These are phyloP conservation scores for Trypanosoma theileri DNA, from an alignment of 208 protist genomes.

Conservation along the genomic window DNA sequence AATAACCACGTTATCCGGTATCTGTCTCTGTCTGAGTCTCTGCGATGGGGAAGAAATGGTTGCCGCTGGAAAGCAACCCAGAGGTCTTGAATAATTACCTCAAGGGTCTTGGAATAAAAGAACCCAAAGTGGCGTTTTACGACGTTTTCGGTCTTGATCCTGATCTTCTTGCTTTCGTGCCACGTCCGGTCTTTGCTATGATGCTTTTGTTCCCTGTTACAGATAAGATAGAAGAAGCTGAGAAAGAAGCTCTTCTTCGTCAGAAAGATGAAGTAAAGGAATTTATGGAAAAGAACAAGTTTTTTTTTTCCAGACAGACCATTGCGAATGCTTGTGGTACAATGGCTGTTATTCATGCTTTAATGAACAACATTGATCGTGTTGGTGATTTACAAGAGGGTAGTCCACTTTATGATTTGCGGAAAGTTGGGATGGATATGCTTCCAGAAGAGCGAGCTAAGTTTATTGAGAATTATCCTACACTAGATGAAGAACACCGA, in stretches of 20 bases:
- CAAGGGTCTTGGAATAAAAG: slow-evolving; percentile 44
- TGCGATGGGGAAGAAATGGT: slow-evolving; percentile 48
- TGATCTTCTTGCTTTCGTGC: slow-evolving; percentile 92
- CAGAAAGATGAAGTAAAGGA: slow-evolving; percentile 43
- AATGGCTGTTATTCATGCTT: slow-evolving; percentile 90
- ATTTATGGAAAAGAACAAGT: slow-evolving; percentile 39
- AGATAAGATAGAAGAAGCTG: slow-evolving; percentile 30
- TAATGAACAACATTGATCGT: slow-evolving; percentile 89
- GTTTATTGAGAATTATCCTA: slow-evolving; percentile 38
- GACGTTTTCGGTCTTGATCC: slow-evolving; percentile 92
- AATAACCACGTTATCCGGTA: too few relatives aligned
- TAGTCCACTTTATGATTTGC: slow-evolving; percentile 37
- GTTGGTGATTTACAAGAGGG: slow-evolving; percentile 42
- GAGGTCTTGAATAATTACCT: slow-evolving; percentile 91
- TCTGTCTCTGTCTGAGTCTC: too few relatives aligned
- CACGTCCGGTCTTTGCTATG: slow-evolving; percentile 83
- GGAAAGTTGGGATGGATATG: slow-evolving; percentile 26
- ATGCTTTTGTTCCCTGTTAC: slow-evolving; percentile 93
- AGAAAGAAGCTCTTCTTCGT: slow-evolving; percentile 10
- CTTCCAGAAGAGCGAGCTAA: slow-evolving; percentile 35
- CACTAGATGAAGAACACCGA: slow-evolving; percentile 61
- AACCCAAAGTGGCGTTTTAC: slow-evolving; percentile 65
- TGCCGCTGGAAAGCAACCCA: slow-evolving; percentile 94
- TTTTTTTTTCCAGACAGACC: slow-evolving; percentile 93
- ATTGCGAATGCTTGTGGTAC: slow-evolving; percentile 95